Conservation (phyloP, 495 filamentous ascomycete genomes). For the Ascobolus immersus region DNA sequence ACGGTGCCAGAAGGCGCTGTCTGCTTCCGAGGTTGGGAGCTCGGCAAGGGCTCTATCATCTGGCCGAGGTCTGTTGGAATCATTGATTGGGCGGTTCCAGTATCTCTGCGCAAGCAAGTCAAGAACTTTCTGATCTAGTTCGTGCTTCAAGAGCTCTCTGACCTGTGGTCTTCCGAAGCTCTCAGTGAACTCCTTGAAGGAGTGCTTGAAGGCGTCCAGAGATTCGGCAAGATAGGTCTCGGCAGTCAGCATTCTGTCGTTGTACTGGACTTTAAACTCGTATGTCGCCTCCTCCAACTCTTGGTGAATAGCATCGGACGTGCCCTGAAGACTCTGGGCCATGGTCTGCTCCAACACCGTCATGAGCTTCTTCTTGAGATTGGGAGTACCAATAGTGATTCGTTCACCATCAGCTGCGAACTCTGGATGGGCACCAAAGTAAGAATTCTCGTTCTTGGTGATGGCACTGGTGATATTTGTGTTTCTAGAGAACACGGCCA, state of each 20-base stretch:
- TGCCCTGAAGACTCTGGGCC: slow-evolving; percentile 66
- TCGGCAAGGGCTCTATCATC: slow-evolving; percentile 13
- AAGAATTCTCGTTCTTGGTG: slow-evolving; percentile 64
- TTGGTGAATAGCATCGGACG: slow-evolving; percentile 72
- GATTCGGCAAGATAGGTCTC: slow-evolving; percentile 91
- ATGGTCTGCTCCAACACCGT: slow-evolving; percentile 89
- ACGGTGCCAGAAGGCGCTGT: slow-evolving; percentile 54
- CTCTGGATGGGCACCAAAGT: slow-evolving; percentile 56
- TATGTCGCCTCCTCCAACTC: slow-evolving; percentile 94
- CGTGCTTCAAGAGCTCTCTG: slow-evolving; percentile 64
- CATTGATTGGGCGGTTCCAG: slow-evolving; percentile 88
- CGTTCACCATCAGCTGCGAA: slow-evolving; percentile 41
- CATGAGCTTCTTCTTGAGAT: slow-evolving; percentile 84
- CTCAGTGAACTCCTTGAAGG: slow-evolving; percentile 78
- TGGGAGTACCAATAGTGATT: slow-evolving; percentile 56
- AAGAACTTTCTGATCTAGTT: slow-evolving; percentile 82
- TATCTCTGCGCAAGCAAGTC: slow-evolving; percentile 87
- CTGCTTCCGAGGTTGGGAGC: slow-evolving; percentile 14
- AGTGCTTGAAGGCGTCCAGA: slow-evolving; percentile 90
- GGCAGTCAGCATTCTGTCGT: slow-evolving; percentile 77
- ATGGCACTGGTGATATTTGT: slow-evolving; percentile 62
- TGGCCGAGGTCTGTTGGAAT: slow-evolving; percentile 29
- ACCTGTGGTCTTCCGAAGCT: slow-evolving; percentile 75
- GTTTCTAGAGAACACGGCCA: slow-evolving; percentile 63
- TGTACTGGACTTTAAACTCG: slow-evolving; percentile 99